phyloP scores from a whole-genome alignment of 2,329 filamentous ascomycete species.

The Sordariomycetes sp. region DNA sequence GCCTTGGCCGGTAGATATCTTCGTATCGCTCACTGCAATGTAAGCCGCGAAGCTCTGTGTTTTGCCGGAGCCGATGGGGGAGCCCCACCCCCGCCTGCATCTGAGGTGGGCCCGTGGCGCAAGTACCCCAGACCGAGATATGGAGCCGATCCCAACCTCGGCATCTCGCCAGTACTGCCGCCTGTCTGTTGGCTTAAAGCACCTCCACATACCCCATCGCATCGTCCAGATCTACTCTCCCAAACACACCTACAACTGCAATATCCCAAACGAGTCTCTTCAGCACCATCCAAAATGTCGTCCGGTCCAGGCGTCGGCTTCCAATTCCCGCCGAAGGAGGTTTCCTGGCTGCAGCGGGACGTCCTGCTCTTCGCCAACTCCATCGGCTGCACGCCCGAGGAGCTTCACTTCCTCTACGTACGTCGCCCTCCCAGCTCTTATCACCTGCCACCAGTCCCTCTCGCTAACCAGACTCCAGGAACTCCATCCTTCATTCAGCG shows the following conservation, averaged over 20 bases:
- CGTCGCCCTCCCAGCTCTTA: conserved; percentile 13
- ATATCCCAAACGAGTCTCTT: neutral
- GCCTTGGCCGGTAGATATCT: too few species aligned
- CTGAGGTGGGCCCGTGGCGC: neutral
- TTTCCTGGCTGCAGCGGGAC: conserved; percentile 83
- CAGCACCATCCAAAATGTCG: conserved; percentile 13
- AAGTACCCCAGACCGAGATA: neutral
- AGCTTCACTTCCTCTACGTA: conserved; percentile 90
- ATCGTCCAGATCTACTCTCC: neutral
- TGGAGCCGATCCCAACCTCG: conserved; percentile 1
- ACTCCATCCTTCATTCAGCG: conserved; percentile 73
- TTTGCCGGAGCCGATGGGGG: too few species aligned
- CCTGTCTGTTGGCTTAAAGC: neutral
- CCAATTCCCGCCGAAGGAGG: conserved; percentile 64
- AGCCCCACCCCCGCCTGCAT: too few species aligned
- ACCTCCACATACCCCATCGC: neutral
- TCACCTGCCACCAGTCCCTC: neutral
- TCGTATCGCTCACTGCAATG: too few species aligned
- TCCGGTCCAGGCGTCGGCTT: conserved; percentile 56
- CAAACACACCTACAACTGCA: neutral
- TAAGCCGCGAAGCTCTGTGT: too few species aligned
- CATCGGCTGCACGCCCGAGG: conserved; percentile 75
- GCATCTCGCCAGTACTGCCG: neutral
- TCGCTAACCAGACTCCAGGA: conserved; percentile 42
- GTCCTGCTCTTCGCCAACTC: conserved; percentile 81